Base-by-base conservation (phyloP, 305 asterid species). In the Stenogyne calaminthoides region DNA sequence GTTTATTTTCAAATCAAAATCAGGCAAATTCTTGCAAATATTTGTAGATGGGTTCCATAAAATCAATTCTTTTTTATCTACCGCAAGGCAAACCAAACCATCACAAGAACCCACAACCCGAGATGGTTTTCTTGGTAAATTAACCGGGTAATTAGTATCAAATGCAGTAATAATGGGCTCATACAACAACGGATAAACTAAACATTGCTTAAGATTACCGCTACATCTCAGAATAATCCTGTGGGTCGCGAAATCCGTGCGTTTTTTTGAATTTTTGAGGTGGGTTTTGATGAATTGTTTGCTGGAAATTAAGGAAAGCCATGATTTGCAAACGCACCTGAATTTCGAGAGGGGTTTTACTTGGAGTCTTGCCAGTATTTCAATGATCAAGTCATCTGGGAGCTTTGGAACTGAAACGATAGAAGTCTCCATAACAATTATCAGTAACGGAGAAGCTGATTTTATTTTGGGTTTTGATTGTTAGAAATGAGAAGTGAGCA, bases 21-120 rank as follows among this genome's bases (percentile, higher is more conserved):
- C 51, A 0, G 96, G 89, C 77, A 86, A 65, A 7, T 42, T 72
- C 36, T 56, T 82, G 65, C 46, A 80, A 27, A 71, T 68, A 49
- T 83, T 78, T 3, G 78, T 78, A 10, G 80, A 44, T 5, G 93
- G 91, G 69, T 89, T 89, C 91, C 87, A 87, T 36, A 91, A 37
- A 40, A 73, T 40, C 69, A 84, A 18, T 0, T 61, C 46, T 0
- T 73, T 72, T 42, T 63, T 65, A 14, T 46, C 73, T 75, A 40
- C 14, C 7, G 44, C 71, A 10, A 84, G 12, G 66, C 85, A 84
- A 61, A 88, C 56, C 58, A 88, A 60, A 9, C 91, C 93, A 77
- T 85, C 78, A 64, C 85, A 73, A 67, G 91, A 85, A 58, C 93
- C 96, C 77, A 79, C 81, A 2, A 83, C 66, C 84, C 82, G 60